Base-by-base conservation (phyloP, 2,329 filamentous ascomycete genomes). In the Fusarium pseudograminearum region DNA sequence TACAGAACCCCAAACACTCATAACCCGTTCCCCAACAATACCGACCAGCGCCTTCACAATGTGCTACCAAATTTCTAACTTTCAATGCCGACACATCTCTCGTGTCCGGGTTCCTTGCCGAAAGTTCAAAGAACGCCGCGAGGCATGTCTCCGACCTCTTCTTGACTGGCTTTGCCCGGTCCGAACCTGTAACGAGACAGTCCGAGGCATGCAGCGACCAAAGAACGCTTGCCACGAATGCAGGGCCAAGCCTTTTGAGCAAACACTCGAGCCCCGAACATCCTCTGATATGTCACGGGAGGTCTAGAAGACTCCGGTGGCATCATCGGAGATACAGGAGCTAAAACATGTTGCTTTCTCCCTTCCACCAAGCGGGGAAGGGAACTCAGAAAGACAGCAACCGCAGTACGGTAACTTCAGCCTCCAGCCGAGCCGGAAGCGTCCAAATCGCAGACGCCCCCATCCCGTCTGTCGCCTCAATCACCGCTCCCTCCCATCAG, bases 1-100 rank as follows among this genome's bases (percentile, higher is more conserved):
- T 24, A 46, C 16, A 51, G 31, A 41, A 54, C 12, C 6, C 14
- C 26, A 24, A 42, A 18, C 33, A 31, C 26, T 28, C 31, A 57
- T 15, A 44, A 34, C 22, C n/a, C 15, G 15, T 28, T 12, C 14
- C 18, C n/a, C n/a, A 38, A 24, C 20, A 22, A 28, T 12, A 61
- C 8, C 16, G 20, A 30, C 9, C 38, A 38, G 12, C 24, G 28
- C 22, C 14, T 33, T 20, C 45, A 48, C 20, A 18, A 75, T 74
- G 73, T 76, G 74, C 33, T 64, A 71, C 24, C 57, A 73, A 22
- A 53, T 74, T 20, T 57, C 45, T 14, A 33, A 62, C 22, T 76
- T 67, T 16, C 53, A 51, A 15, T 76, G 74, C 40, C 67, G 63
- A 33, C 74, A 76, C 54, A 46, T 75, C 46, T 33, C 36, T 7